Base-by-base conservation (phyloP, 2,329 filamentous ascomycete genomes). In the Aspergillus unguis region DNA sequence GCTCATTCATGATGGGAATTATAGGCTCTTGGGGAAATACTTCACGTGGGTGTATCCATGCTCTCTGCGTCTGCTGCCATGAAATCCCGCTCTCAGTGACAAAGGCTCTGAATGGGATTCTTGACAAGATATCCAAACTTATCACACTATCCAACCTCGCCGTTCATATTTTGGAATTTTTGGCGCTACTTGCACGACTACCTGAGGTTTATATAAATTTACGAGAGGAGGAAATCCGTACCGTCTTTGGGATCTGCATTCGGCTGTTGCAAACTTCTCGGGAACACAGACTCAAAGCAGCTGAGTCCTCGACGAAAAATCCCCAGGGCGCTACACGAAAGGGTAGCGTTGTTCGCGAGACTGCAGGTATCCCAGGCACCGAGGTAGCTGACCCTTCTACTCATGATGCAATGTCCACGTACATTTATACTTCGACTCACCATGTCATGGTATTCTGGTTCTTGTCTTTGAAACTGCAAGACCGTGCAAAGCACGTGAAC, bases 391-490 rank as follows among this genome's bases (percentile, higher is more conserved):
- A 71, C 51, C 67, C 58, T 48, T 73, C 75, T 50, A 64, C 76
- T 57, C 78, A 85, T 6, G 88, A 94, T 56, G 90, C 94, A 59
- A 78, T 96, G 45, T 91, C 92, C 4, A 88, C 94, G 70, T 99
- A 99, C 68, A 90, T 99, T 27, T 94, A 95, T 69, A 88, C 91
- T 1, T 77, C 97, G 48, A 92, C 92, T 6, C 96, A 96, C 67
- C 92, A 97, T 68, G 90, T 96, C 62, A 92, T 99, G 59, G 87
- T 91, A 1, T 96, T 95, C 67, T 99, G 94, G 94, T 99, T 97
- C 68, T 80, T 99, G 61, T 88, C 91, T 1, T 71, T 99, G 62
- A 92, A 90, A 65, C 80, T 96, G 47, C 83, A 86, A 35, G 91
- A 96, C 66, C 85, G 94, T 46, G 83, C 86, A 32, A 89, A 84